Evolutionary conservation across 345 rosid species (phyloP).

Genomic region (Syzygium oleosum): DNA sequence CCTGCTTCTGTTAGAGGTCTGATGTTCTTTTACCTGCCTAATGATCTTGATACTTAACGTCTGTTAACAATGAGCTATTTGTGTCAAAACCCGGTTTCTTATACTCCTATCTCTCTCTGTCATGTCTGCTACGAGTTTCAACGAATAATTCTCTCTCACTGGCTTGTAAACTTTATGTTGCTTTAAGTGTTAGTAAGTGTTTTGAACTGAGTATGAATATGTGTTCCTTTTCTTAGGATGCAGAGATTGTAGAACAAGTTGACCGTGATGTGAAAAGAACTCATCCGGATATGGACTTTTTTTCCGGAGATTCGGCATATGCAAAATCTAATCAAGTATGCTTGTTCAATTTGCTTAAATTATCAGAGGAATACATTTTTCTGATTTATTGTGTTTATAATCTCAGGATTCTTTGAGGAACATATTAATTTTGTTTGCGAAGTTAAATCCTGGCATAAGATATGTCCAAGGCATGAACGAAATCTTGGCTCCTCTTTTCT

Average conservation of each 20-base stretch:
- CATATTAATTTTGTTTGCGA: conserved; percentile 75
- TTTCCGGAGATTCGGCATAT: conserved; percentile 69
- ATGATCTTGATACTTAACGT: not conserved
- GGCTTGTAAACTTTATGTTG: not conserved
- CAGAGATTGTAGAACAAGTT: conserved; percentile 86
- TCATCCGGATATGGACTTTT: conserved; percentile 93
- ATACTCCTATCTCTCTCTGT: not conserved
- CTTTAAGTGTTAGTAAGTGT: not conserved
- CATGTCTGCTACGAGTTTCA: not conserved
- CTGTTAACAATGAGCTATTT: not conserved
- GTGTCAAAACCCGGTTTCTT: not conserved
- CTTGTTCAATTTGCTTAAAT: not conserved
- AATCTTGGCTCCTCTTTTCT: conserved; percentile 83
- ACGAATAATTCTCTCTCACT: not conserved
- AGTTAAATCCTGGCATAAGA: conserved; percentile 95
- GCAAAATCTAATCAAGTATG: conserved; percentile 83
- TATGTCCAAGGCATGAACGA: conserved; percentile 99
- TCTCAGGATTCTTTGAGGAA: conserved; percentile 78
- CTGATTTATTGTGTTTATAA: conserved; percentile 11
- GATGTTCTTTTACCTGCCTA: not conserved
- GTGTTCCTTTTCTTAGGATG: conserved; percentile 41
- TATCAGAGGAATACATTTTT: not conserved
- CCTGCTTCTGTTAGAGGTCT: not conserved
- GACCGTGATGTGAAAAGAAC: conserved; percentile 95
- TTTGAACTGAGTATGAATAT: not conserved